These are phyloP conservation scores for Ogataea polymorpha DNA, from an alignment of 805 yeast species.

Conservation along the genomic window DNA sequence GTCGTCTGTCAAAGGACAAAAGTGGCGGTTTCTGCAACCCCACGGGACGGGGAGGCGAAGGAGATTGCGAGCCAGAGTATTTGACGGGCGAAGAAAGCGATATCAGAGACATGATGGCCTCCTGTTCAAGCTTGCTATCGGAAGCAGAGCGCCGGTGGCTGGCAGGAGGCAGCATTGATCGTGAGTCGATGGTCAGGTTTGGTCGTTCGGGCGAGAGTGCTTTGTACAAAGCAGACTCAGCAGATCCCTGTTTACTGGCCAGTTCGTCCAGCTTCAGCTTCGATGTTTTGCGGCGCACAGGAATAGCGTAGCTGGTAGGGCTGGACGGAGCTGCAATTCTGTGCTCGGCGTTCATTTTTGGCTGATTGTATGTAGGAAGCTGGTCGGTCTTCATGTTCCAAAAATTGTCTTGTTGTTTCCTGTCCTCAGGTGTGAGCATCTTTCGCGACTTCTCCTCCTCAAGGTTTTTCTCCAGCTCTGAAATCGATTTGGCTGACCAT, in stretches of 20 bases:
- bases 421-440: conserved; percentile 13
- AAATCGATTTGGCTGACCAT: conserved; percentile 30
- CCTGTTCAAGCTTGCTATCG: conserved; percentile 43
- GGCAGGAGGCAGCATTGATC: conserved; percentile 8
- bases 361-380: conserved; percentile 18
- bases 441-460: conserved; percentile 20
- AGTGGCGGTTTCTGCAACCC: conserved; percentile 10
- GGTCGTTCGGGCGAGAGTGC: conserved; percentile 26
- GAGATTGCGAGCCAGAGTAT: conserved; percentile 29
- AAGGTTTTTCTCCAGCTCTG: conserved; percentile 29
- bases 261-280: conserved; percentile 29
- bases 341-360: conserved; percentile 3
- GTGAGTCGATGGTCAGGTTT: conserved; percentile 13
- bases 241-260: conserved; percentile 27
- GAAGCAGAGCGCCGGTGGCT: conserved; percentile 16
- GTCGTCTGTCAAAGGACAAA: conserved; percentile 5
- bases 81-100: conserved; percentile 50
- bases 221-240: conserved; percentile 23
- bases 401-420: conserved; percentile 25
- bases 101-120: conserved; percentile 54
- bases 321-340: conserved; percentile 6
- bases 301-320: conserved; percentile 1
- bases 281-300: conserved; percentile 18
- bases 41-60: conserved; percentile 18
- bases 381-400: conserved; percentile 29